A percentile compares a stretch with the other conserved stretches of the same genome.
These are phyloP conservation scores for Penicillium egyptiacum DNA, from an alignment of 495 filamentous ascomycete genomes.

Conservation along the genomic window DNA sequence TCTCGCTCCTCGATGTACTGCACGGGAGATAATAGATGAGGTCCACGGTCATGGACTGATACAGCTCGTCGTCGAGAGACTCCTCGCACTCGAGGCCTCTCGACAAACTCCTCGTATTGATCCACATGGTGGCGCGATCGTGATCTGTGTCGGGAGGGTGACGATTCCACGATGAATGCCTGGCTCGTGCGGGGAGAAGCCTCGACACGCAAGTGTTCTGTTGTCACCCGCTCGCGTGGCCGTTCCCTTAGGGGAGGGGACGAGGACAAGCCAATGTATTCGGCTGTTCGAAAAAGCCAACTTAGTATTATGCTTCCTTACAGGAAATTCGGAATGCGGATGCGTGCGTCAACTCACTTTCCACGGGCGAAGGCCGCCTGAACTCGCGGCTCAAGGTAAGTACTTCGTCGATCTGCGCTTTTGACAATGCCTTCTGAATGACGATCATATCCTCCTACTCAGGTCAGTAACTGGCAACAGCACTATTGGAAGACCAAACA, in stretches of 20 bases:
- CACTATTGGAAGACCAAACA: not conserved
- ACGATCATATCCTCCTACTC: constrained; percentile 71
- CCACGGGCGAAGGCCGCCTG: constrained; percentile 28
- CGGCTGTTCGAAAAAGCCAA: constrained; percentile 19
- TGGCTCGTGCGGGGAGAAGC: constrained; percentile 31
- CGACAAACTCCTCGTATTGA: constrained; percentile 31
- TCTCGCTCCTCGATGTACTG: constrained; percentile 36
- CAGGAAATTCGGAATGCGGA: not conserved
- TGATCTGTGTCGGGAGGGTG: constrained; percentile 31
- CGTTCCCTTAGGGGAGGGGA: constrained; percentile 34
- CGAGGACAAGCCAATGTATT: constrained; percentile 27
- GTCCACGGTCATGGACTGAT: constrained; percentile 40
- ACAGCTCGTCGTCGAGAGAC: constrained; percentile 41
- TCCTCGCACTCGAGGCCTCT: constrained; percentile 17
- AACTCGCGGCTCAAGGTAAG: constrained; percentile 76
- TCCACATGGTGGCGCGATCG: constrained; percentile 20
- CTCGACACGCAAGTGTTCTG: constrained; percentile 34
- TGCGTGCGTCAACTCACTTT: constrained; percentile 31
- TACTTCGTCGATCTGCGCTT: constrained; percentile 86
- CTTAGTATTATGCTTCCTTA: not conserved
- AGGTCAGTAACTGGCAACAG: not conserved
- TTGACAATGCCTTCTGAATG: constrained; percentile 77
- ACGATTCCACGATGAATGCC: constrained; percentile 33
- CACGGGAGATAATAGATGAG: constrained; percentile 34
- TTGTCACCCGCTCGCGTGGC: constrained; percentile 28